Evolutionary conservation across 1,284 basidiomycete species (phyloP).

Genomic region (Golubevia pallescens): DNA sequence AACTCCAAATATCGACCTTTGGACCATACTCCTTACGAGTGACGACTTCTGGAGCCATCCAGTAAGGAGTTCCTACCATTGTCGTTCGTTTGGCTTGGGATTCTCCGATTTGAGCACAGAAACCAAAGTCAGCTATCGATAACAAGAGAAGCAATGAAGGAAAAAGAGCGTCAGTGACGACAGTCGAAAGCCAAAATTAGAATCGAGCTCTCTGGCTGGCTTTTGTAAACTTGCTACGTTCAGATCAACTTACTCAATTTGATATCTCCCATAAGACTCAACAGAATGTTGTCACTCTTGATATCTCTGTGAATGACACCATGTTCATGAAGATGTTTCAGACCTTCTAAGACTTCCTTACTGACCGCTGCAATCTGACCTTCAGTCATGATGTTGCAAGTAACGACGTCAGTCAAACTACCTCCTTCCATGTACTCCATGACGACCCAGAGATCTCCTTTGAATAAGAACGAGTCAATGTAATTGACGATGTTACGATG

Average conservation of each 20-base stretch:
- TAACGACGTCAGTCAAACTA: slow-evolving; percentile 90
- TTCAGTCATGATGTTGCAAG: slow-evolving; percentile 90
- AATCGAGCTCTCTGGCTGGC: no score
- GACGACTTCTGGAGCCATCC: slow-evolving; percentile 99
- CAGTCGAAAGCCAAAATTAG: neutral
- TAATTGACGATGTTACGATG: slow-evolving; percentile 99
- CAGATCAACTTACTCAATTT: slow-evolving; percentile 80
- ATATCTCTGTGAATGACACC: slow-evolving; percentile 97
- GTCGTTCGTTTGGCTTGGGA: slow-evolving; percentile 91
- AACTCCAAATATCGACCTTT: slow-evolving; percentile 97
- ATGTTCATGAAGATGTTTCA: slow-evolving; percentile 89
- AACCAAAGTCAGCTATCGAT: slow-evolving; percentile 78
- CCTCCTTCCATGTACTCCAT: slow-evolving; percentile 99
- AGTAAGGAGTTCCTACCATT: slow-evolving; percentile 99
- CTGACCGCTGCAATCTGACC: slow-evolving; percentile 93
- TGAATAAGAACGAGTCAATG: slow-evolving; percentile 96
- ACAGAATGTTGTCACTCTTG: slow-evolving; percentile 94
- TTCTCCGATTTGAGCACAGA: slow-evolving; percentile 96
- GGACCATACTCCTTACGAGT: slow-evolving; percentile 98
- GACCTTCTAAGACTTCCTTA: slow-evolving; percentile 84
- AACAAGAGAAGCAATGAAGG: no score
- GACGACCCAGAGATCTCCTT: slow-evolving; percentile 98
- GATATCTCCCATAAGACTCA: slow-evolving; percentile 91
- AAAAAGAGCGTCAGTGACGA: no score
- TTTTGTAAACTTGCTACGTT: no score